These are phyloP conservation scores for Heliocybe sulcata DNA, from an alignment of 1,284 basidiomycete genomes.

Conservation along the genomic window DNA sequence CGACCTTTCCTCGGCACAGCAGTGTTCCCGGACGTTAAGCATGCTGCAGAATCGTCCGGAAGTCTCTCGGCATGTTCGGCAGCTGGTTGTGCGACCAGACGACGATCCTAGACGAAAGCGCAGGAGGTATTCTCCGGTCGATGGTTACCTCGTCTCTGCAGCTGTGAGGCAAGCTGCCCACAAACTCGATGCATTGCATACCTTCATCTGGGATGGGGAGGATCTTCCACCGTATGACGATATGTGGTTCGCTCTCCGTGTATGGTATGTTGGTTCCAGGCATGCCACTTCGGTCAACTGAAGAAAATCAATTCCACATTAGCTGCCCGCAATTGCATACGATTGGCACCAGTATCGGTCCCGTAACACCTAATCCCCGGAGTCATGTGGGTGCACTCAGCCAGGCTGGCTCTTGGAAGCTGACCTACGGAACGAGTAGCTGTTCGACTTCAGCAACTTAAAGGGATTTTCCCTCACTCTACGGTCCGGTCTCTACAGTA, in stretches of 20 bases:
- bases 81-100: conserved; percentile 42
- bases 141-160: conserved; percentile 33
- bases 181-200: conserved; percentile 51
- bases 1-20: conserved; percentile 40
- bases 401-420: neutral
- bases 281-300: neutral
- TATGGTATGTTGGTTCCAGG: conserved; percentile 39
- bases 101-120: conserved; percentile 12
- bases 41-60: conserved; percentile 49
- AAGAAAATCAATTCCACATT: neutral
- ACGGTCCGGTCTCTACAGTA: conserved; percentile 53
- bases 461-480: conserved; percentile 51
- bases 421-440: conserved; percentile 24
- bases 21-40: conserved; percentile 51
- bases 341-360: conserved; percentile 53
- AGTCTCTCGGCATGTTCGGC: conserved; percentile 58
- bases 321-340: conserved; percentile 59
- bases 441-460: conserved; percentile 59
- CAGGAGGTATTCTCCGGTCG: conserved; percentile 22
- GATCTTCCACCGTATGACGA: conserved; percentile 59
- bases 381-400: conserved; percentile 46
- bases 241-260: conserved; percentile 65
- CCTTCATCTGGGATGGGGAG: conserved; percentile 63
- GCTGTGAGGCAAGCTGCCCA: conserved; percentile 38
- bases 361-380: conserved; percentile 42